Evolutionary conservation across 108 stramenopile species (phyloP).

Genomic region (Nitzschia sp.): DNA sequence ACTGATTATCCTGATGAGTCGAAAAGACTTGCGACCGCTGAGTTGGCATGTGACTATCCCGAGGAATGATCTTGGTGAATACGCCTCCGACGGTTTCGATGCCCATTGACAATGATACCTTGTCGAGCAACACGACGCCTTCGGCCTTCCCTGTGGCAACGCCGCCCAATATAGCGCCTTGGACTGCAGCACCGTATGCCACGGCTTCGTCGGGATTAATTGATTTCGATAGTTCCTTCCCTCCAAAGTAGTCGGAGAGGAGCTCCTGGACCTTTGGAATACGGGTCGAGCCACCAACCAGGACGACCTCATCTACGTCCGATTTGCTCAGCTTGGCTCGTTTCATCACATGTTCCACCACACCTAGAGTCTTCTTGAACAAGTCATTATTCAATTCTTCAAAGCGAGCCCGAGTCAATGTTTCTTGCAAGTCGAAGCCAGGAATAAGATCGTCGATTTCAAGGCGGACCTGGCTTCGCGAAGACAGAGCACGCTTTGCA

Average conservation of each 20-base stretch:
- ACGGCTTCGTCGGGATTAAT: slow-evolving; percentile 99
- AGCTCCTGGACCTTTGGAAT: slow-evolving; percentile 95
- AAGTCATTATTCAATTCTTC: slow-evolving; percentile 96
- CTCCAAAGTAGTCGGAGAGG: slow-evolving; percentile 93
- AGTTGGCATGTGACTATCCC: slow-evolving; percentile 88
- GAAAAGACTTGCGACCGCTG: slow-evolving; percentile 92
- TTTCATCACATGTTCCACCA: slow-evolving; percentile 90
- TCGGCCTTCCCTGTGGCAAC: slow-evolving; percentile 57
- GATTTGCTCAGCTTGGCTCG: slow-evolving; percentile 85
- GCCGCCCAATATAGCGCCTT: slow-evolving; percentile 82
- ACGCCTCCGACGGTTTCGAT: slow-evolving; percentile 93
- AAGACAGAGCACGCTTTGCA: slow-evolving; percentile 89
- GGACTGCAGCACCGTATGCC: slow-evolving; percentile 96
- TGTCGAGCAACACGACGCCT: slow-evolving; percentile 91
- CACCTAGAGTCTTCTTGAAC: slow-evolving; percentile 95
- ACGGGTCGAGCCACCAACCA: slow-evolving; percentile 96
- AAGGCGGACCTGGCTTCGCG: slow-evolving; percentile 73
- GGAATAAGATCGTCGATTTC: slow-evolving; percentile 87
- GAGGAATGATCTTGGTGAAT: slow-evolving; percentile 84
- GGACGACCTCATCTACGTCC: slow-evolving; percentile 96
- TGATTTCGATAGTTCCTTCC: slow-evolving; percentile 90
- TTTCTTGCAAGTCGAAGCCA: slow-evolving; percentile 86
- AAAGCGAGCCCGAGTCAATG: slow-evolving; percentile 95
- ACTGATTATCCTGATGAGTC: slow-evolving; percentile 94
- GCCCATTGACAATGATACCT: slow-evolving; percentile 92